Percentiles rank a stretch among this genome's conserved stretches.
Conservation (phyloP, 371 early-diverging fungal genomes). For the Mortierella sp. region DNA sequence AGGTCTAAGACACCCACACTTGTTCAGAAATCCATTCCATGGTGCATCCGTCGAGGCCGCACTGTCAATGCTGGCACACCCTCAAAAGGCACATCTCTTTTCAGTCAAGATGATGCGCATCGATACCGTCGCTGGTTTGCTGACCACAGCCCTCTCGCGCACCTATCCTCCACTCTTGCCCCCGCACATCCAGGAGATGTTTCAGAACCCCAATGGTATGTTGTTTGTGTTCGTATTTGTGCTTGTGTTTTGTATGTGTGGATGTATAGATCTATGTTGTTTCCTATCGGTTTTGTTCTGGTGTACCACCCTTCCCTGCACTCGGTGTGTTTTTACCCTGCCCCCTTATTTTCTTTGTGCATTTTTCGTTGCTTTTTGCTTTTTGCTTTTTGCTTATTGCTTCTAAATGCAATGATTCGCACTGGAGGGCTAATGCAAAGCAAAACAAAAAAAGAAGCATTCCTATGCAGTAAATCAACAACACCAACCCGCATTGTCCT, state of each 20-base stretch:
- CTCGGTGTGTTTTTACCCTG: neutral
- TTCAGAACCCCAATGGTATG: constrained; percentile 56
- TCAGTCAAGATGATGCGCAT: constrained; percentile 60
- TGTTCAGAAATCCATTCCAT: constrained; percentile 54
- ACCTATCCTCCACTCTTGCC: constrained; percentile 58
- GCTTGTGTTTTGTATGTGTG: too few species aligned
- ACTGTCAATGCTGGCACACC: constrained; percentile 44
- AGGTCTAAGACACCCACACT: constrained; percentile 54
- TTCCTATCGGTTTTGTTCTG: neutral
- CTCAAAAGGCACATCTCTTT: constrained; percentile 39
- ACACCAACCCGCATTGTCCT: neutral
- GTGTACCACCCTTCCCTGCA: neutral
- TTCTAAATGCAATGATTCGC: neutral
- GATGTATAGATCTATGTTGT: too few species aligned
- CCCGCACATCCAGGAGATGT: constrained; percentile 56
- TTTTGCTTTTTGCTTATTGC: neutral
- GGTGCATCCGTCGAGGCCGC: constrained; percentile 49
- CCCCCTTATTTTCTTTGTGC: neutral
- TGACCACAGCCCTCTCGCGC: constrained; percentile 52
- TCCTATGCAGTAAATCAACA: neutral
- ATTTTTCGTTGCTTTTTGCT: neutral
- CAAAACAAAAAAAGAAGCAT: neutral
- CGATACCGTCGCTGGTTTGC: constrained; percentile 51
- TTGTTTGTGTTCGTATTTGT: too few species aligned
- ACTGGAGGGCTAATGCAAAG: neutral